Evolutionary conservation across 2,329 filamentous ascomycete species (phyloP).

Genomic region (Gremmenia infestans): DNA sequence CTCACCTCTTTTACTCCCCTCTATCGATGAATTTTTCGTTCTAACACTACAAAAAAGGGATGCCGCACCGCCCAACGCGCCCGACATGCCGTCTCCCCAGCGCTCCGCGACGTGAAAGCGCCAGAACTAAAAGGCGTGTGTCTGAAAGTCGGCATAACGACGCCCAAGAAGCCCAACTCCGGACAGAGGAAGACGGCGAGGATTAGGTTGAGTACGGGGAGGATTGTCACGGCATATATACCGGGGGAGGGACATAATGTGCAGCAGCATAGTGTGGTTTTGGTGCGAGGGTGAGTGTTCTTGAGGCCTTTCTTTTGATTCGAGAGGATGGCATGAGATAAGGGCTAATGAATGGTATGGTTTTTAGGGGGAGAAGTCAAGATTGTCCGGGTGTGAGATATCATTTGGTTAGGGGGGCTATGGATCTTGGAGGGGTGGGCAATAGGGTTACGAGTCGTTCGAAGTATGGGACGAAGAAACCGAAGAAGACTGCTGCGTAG

Average conservation of each 20-base stretch:
- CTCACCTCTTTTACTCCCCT: background rate
- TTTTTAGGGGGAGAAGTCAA: conserved; percentile 64
- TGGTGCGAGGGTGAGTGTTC: conserved; percentile 65
- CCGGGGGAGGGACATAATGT: conserved; percentile 98
- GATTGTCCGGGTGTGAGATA: conserved; percentile 99
- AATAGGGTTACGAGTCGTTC: conserved; percentile 80
- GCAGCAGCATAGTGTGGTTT: conserved; percentile 95
- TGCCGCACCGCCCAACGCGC: conserved; percentile 75
- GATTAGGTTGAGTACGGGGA: conserved; percentile 81
- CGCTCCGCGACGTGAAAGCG: conserved; percentile 61
- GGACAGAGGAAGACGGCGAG: conserved; percentile 94
- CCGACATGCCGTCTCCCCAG: conserved; percentile 83
- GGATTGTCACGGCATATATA: conserved; percentile 87
- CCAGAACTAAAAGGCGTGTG: conserved; percentile 94
- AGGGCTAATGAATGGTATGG: background rate
- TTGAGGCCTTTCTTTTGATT: background rate
- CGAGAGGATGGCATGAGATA: background rate
- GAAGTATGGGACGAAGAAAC: conserved; percentile 99
- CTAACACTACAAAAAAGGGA: conserved; percentile 38
- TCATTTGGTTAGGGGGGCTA: conserved; percentile 81
- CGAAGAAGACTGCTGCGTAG: conserved; percentile 62
- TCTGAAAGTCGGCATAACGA: conserved; percentile 85
- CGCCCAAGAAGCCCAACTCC: conserved; percentile 98
- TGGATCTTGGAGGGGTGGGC: conserved; percentile 91
- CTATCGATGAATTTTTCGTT: no score